Evolutionary conservation across 2,329 filamentous ascomycete genomes (phyloP).

Genomic region (Fusarium brachygibbosum): DNA sequence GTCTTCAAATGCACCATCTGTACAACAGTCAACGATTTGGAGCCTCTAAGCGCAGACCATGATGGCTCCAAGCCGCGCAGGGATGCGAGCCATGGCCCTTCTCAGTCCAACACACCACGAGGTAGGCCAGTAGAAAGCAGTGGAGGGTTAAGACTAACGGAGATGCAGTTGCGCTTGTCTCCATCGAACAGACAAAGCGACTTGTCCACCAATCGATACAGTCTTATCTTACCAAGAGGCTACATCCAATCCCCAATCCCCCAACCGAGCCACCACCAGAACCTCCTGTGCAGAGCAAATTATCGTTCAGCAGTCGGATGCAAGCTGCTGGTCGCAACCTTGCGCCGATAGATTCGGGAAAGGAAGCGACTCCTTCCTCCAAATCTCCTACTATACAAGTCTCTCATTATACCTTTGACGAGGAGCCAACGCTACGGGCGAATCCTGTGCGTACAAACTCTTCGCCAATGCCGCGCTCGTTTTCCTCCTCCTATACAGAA

Average conservation of each 20-base stretch:
- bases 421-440: constrained; percentile 55
- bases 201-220: constrained; percentile 54
- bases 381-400: constrained; percentile 42
- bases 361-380: constrained; percentile 13
- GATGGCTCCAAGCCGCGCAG: constrained; percentile 41
- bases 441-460: constrained; percentile 49
- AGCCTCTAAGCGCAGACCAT: constrained; percentile 43
- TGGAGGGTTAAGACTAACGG: constrained; percentile 21
- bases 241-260: constrained; percentile 36
- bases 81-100: constrained; percentile 40
- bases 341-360: constrained; percentile 8
- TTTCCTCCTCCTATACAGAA: constrained; percentile 63
- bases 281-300: constrained; percentile 25
- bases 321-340: constrained; percentile 27
- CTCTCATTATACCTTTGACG: constrained; percentile 54
- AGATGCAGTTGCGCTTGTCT: constrained; percentile 50
- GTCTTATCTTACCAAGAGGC: constrained; percentile 49
- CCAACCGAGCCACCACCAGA: constrained; percentile 31
- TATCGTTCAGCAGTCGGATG: constrained; percentile 44
- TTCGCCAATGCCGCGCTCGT: constrained; percentile 52
- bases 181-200: constrained; percentile 53
- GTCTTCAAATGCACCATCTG: constrained; percentile 88
- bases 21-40: constrained; percentile 84
- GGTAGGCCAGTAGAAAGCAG: constrained; percentile 20
- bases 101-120: constrained; percentile 31